phyloP scores from a whole-genome alignment of 1,284 basidiomycete genomes.

The Paramarasmius palmivorus region DNA sequence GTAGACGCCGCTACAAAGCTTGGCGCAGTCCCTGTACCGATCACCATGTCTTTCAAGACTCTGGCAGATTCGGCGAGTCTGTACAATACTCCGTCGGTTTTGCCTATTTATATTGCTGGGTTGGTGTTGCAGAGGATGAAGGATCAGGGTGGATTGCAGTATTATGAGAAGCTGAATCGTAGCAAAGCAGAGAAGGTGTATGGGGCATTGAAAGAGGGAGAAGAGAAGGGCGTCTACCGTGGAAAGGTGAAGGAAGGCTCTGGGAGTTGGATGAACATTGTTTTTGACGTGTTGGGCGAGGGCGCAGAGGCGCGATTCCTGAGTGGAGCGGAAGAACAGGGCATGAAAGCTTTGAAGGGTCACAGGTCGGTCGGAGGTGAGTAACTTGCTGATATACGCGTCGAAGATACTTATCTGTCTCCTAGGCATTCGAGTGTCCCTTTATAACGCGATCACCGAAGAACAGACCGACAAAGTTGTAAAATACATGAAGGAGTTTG shows the following conservation, averaged over 20 bases:
- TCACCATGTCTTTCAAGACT: constrained; percentile 85
- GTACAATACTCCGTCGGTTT: constrained; percentile 95
- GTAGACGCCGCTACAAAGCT: constrained; percentile 78
- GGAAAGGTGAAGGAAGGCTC: constrained; percentile 71
- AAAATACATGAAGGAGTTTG: constrained; percentile 62
- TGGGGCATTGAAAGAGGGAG: constrained; percentile 67
- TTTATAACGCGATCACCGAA: constrained; percentile 95
- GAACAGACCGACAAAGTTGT: constrained; percentile 69
- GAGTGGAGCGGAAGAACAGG: constrained; percentile 72
- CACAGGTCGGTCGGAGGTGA: constrained; percentile 85
- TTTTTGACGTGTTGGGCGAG: constrained; percentile 75
- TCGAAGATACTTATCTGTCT: not conserved
- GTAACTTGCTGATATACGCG: constrained; percentile 12
- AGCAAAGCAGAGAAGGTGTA: constrained; percentile 81
- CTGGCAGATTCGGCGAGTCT: constrained; percentile 80
- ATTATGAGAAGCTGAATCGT: constrained; percentile 68
- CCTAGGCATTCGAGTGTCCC: constrained; percentile 81
- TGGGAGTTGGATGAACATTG: constrained; percentile 92
- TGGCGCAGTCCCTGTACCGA: constrained; percentile 76
- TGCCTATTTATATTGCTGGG: constrained; percentile 90
- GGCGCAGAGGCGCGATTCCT: constrained; percentile 75
- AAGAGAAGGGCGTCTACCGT: constrained; percentile 65
- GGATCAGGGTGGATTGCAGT: constrained; percentile 69
- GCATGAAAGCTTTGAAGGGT: constrained; percentile 87
- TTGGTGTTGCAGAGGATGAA: constrained; percentile 81